Evolutionary conservation across 2,329 filamentous ascomycete species (phyloP).

Genomic region (Arthrobotrys megalospora): DNA sequence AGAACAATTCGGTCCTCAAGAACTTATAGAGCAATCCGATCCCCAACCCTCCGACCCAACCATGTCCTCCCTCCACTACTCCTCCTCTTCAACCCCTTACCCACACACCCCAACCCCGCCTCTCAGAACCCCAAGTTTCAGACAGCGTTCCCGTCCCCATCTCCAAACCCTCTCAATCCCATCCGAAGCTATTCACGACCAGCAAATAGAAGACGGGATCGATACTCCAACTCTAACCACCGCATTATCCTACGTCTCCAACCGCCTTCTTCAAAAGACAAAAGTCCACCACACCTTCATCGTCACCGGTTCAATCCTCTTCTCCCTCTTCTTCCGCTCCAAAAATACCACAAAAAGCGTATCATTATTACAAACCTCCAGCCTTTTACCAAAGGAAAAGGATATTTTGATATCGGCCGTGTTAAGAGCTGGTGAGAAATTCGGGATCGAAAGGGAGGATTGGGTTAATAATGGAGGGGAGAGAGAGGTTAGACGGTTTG

Average conservation of each 20-base stretch:
- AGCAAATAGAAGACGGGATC: conserved; percentile 4
- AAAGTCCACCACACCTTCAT: conserved; percentile 60
- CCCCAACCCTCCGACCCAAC: neutral
- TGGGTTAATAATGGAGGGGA: conserved; percentile 55
- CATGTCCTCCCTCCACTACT: conserved; percentile 25
- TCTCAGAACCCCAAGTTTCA: conserved; percentile 17
- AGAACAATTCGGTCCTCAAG: conserved; percentile 18
- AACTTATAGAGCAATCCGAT: neutral
- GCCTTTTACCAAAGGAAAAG: conserved; percentile 26
- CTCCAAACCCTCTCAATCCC: conserved; percentile 10
- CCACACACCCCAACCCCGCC: conserved; percentile 33
- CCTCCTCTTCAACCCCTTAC: conserved; percentile 27
- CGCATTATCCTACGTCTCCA: conserved; percentile 49
- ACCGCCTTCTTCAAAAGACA: conserved; percentile 51
- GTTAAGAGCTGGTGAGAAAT: conserved; percentile 30
- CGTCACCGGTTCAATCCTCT: conserved; percentile 42
- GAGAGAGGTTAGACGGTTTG: conserved; percentile 23
- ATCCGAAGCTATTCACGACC: neutral
- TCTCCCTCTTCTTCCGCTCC: conserved; percentile 50
- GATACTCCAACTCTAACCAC: conserved; percentile 52
- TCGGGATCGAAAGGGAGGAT: conserved; percentile 46
- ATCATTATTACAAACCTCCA: conserved; percentile 45
- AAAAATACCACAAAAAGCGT: conserved; percentile 24
- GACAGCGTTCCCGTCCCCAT: neutral
- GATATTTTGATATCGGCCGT: conserved; percentile 41